A percentile compares a stretch with the other conserved stretches of the same genome.
These are phyloP conservation scores for Clitocybe nebularis DNA, from an alignment of 1,284 basidiomycete genomes.

Conservation along the genomic window DNA sequence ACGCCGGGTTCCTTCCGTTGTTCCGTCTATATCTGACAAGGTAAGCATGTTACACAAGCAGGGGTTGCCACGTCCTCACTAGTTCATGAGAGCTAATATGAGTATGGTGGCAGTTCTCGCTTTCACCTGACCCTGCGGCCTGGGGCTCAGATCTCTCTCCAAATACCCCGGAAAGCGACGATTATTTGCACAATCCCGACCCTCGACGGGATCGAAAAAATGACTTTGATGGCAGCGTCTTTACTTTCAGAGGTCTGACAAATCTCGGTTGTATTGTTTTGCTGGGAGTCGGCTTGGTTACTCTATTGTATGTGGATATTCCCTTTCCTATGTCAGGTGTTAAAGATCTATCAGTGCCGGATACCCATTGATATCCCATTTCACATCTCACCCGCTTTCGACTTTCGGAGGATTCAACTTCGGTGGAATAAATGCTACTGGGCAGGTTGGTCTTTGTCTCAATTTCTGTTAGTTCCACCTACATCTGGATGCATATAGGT, in stretches of 20 bases:
- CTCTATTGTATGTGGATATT: slow-evolving; percentile 60
- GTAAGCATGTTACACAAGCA: too few species aligned
- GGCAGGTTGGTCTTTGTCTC: slow-evolving; percentile 58
- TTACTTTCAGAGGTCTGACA: slow-evolving; percentile 67
- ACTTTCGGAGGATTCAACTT: slow-evolving; percentile 69
- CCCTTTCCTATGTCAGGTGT: too few species aligned
- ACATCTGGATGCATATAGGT: slow-evolving; percentile 42
- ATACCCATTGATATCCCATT: slow-evolving; percentile 76
- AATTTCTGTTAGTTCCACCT: slow-evolving; percentile 31
- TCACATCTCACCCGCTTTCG: slow-evolving; percentile 46
- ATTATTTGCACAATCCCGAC: slow-evolving; percentile 72
- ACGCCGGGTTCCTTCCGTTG: slow-evolving; percentile 7
- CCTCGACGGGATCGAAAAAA: slow-evolving; percentile 63
- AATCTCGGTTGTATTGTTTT: slow-evolving; percentile 78
- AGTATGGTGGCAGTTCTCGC: slow-evolving; percentile 69
- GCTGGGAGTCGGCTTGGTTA: slow-evolving; percentile 56
- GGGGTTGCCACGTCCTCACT: too few species aligned
- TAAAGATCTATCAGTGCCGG: slow-evolving; percentile 68
- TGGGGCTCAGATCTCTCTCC: slow-evolving; percentile 67
- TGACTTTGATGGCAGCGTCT: slow-evolving; percentile 59
- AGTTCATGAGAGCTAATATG: too few species aligned
- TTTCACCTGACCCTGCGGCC: slow-evolving; percentile 63
- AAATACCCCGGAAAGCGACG: slow-evolving; percentile 59
- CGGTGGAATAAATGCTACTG: slow-evolving; percentile 78
- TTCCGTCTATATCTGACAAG: slow-evolving; percentile 7